Evolutionary conservation across 495 filamentous ascomycete genomes (phyloP), one percentile per base, ranked within the genome.

Genomic region (Podospora pseudoanserina): DNA sequence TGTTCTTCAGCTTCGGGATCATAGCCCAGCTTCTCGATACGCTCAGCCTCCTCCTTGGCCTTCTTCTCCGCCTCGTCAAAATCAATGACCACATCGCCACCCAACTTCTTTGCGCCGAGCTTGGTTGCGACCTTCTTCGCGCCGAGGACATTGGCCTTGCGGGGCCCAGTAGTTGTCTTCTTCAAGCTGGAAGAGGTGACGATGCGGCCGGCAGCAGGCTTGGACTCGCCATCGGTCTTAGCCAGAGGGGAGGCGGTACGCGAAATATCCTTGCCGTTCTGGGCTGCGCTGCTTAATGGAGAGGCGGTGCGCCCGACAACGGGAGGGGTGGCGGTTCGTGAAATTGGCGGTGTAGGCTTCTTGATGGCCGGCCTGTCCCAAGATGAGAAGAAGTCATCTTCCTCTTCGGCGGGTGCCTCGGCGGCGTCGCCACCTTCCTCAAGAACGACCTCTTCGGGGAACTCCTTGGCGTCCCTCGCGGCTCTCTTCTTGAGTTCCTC

Each of bases 311-410:
- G 90, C 71, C 90, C 91, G 68, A 92, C 85, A 23, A 93, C 87
- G 4, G 94, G 93, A 19, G 92, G 92, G 4, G 95, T 98, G 44
- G 89, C 89, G 49, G 92, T 95, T 75, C 95, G 90, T 39, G 94
- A 97, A 34, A 94, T 88, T 30, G 95, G 95, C 68, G 96, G 95
- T 72, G 91, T 97, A 9, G 94, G 96, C 66, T 94, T 91, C 83
- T 98, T 99, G 82, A 99, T 97, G 4, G 93, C 86, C 3, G 95
- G 95, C 80, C 97, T 97, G 77, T 98, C 96, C 94, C 94, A 99
- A 0, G 93, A 96, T 9, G 94, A 96, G 83, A 98, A 99, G 85
- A 98, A 99, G 78, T 98, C 94, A 70, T 96, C 93, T 9, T 91
- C 92, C 68, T 98, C 94, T 64, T 85, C 88, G 58, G 89, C 84